phyloP scores from a whole-genome alignment of 306 rosid species.

The Sicyos edulis region DNA sequence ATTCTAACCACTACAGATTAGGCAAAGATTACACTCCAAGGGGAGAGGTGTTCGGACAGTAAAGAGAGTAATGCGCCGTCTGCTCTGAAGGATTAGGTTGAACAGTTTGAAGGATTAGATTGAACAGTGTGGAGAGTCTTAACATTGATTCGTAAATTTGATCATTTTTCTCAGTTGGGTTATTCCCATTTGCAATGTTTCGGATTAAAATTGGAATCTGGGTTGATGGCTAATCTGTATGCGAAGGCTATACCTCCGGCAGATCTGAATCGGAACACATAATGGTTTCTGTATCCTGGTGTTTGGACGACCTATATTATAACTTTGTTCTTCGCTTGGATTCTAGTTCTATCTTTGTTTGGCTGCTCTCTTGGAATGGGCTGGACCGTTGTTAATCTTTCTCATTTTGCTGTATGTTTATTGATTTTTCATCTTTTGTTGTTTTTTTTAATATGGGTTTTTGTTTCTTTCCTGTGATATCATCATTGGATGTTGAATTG shows the following conservation, averaged over 20 bases:
- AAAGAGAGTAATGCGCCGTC: no score
- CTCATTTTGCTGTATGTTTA: conserved; percentile 61
- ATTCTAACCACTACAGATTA: no score
- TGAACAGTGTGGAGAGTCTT: no score
- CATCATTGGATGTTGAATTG: conserved; percentile 5
- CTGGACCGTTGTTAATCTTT: conserved; percentile 91
- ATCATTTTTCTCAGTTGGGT: conserved; percentile 8
- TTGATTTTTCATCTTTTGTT: background rate
- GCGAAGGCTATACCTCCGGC: conserved; percentile 84
- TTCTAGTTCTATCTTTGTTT: conserved; percentile 77
- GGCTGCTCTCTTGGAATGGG: conserved; percentile 97
- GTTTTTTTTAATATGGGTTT: conserved; percentile 7
- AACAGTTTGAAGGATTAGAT: no score
- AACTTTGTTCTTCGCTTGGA: conserved; percentile 84
- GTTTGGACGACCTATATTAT: conserved; percentile 98
- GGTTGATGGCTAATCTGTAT: conserved; percentile 75
- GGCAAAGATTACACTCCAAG: no score
- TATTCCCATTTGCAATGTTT: conserved; percentile 2
- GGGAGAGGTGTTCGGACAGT: no score
- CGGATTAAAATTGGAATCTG: conserved; percentile 14
- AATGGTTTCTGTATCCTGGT: no score
- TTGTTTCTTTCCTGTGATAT: background rate
- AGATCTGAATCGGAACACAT: conserved; percentile 98
- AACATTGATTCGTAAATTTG: background rate
- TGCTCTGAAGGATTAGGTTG: no score